Evolutionary conservation across 805 yeast species (phyloP).

Genomic region (Starmerella khaoyaiensis): DNA sequence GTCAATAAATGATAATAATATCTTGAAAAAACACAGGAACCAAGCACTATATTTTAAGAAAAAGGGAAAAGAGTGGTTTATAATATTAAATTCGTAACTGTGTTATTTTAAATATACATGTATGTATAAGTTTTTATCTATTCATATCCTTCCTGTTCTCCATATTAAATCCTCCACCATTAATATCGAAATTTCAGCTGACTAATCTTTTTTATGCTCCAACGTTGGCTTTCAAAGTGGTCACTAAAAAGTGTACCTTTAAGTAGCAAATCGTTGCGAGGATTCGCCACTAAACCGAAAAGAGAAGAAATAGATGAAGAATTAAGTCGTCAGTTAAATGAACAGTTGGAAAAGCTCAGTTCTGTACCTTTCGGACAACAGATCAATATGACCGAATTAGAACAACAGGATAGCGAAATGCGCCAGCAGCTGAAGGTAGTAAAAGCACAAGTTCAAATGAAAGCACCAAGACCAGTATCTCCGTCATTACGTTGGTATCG

Average conservation of each 20-base stretch:
- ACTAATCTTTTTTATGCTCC: slow-evolving; percentile 1
- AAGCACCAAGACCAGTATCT: slow-evolving; percentile 63
- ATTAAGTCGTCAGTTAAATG: slow-evolving; percentile 16
- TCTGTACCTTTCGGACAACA: slow-evolving; percentile 28
- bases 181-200: neutral
- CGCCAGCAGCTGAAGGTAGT: slow-evolving; percentile 61
- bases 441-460: slow-evolving; percentile 56
- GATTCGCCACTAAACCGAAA: neutral
- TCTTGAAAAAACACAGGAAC: too few relatives aligned
- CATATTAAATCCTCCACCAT: neutral
- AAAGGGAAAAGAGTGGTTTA: too few relatives aligned
- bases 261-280: neutral
- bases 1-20: too few relatives aligned
- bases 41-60: too few relatives aligned
- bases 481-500: slow-evolving; percentile 85
- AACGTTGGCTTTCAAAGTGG: slow-evolving; percentile 1
- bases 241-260: neutral
- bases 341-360: slow-evolving; percentile 25
- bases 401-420: slow-evolving; percentile 60
- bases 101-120: too few relatives aligned
- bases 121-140: too few relatives aligned
- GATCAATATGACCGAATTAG: slow-evolving; percentile 53
- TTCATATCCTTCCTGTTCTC: too few relatives aligned
- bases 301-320: slow-evolving; percentile 9
- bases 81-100: too few relatives aligned